Evolutionary conservation across 345 rosid genomes (phyloP).

Genomic region (Eucalyptus pumila): DNA sequence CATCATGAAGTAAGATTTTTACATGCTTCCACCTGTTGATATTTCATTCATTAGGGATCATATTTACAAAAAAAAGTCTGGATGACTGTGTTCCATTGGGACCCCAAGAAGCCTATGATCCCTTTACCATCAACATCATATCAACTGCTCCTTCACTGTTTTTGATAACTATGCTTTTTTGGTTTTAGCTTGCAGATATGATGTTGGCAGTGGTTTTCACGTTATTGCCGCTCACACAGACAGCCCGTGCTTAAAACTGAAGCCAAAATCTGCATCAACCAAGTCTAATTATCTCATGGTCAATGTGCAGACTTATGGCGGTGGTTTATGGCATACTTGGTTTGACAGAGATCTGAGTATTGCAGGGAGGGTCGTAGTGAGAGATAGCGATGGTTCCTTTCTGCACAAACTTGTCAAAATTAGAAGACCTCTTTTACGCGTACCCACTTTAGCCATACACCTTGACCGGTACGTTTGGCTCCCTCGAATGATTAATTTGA

Average conservation of each 20-base stretch:
- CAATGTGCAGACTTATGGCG: conserved; percentile 91
- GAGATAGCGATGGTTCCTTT: conserved; percentile 54
- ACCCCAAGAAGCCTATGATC: no score
- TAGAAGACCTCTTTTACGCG: conserved; percentile 67
- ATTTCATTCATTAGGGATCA: background rate
- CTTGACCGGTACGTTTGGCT: conserved; percentile 50
- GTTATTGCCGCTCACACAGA: conserved; percentile 93
- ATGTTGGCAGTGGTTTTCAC: conserved; percentile 72
- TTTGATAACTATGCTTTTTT: background rate
- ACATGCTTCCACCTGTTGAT: background rate
- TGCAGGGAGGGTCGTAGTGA: conserved; percentile 84
- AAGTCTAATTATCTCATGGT: conserved; percentile 84
- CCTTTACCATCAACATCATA: no score
- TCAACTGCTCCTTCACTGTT: no score
- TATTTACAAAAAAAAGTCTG: no score
- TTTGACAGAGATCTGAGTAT: conserved; percentile 93
- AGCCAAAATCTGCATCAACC: conserved; percentile 81
- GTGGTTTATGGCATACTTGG: conserved; percentile 99
- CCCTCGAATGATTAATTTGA: background rate
- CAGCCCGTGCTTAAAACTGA: conserved; percentile 91
- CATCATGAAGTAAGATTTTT: background rate
- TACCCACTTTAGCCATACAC: conserved; percentile 90
- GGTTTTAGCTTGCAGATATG: conserved; percentile 45
- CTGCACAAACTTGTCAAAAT: conserved; percentile 79
- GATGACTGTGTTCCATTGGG: no score